Evolutionary conservation across 176 grass and related monocot species (phyloP), one percentile per base, ranked within the genome.

Genomic region (Oropetium thomaeum): DNA sequence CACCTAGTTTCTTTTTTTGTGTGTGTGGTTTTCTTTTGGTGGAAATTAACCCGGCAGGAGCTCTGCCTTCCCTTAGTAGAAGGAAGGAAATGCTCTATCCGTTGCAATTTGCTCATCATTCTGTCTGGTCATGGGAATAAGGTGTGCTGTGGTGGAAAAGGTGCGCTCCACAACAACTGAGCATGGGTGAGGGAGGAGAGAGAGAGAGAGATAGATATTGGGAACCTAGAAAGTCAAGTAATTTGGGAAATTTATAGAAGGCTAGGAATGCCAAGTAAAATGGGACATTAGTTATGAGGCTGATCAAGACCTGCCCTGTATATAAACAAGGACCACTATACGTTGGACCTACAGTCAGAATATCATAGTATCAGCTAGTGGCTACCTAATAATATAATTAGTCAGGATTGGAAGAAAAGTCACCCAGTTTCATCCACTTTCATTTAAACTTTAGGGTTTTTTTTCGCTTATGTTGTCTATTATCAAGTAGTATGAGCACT

Each of bases 401-500:
- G 16, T 14, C 3, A 57, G 38, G n/a, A 23, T 35, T 35, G 17
- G 67, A 70, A 8, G 14, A 52, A 33, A 22, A 26, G 31, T 8
- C 30, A 34, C 14, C 0, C 7, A 8, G 14, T 60, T 15, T 31
- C 13, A 60, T 60, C 59, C 30, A 62, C 30, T 9, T 33, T 8
- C 16, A 62, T 34, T 20, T 30, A 6, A 62, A 33, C 30, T 62
- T 34, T 7, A 19, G 49, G 7, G 19, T 22, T 1, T 15, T 0
- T 28, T 2, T 60, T 60, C 1, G 31, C 12, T 60, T 7, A 30
- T 60, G 13, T 17, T 60, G 13, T 30, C 4, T 29, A 4, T 60
- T 4, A 60, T 60, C 57, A 60, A 60, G 57, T 60, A 60, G n/a
- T n/a, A n/a, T n/a, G n/a, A 70, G 69, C 47, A 54, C 5, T 33